A percentile compares a stretch with the other conserved stretches of the same genome.
These are phyloP conservation scores for Trypanosomatidae sp. DNA, from an alignment of 208 protist genomes.

Conservation along the genomic window DNA sequence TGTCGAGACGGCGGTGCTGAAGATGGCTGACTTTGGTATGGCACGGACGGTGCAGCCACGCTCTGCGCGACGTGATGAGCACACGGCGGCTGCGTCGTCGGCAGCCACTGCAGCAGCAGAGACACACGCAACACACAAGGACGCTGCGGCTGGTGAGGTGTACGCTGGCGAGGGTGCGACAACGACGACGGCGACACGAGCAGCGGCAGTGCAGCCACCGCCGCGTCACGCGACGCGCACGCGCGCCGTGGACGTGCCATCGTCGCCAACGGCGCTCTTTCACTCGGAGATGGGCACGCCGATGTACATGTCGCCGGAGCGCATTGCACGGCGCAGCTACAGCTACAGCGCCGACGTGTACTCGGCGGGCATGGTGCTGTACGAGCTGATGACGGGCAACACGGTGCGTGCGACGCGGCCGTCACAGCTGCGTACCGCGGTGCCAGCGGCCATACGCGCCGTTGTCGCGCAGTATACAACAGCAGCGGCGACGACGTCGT, in stretches of 20 bases:
- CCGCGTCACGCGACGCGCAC: neutral
- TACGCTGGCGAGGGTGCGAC: too few species aligned
- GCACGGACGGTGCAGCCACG: too few species aligned
- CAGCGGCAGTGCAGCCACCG: constrained; percentile 1
- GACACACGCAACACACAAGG: too few species aligned
- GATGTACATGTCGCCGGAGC: constrained; percentile 71
- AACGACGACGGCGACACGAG: too few species aligned
- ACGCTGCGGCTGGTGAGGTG: too few species aligned
- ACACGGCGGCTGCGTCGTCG: too few species aligned
- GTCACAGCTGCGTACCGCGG: constrained; percentile 11
- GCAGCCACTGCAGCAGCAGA: too few species aligned
- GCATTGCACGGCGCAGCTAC: constrained; percentile 34
- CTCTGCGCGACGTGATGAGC: too few species aligned
- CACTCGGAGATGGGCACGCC: constrained; percentile 42
- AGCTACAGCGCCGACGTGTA: constrained; percentile 66
- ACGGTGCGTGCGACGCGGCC: constrained; percentile 19
- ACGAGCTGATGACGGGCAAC: constrained; percentile 50
- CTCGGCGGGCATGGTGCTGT: constrained; percentile 63
- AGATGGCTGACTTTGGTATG: constrained; percentile 60
- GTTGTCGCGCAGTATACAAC: constrained; percentile 5
- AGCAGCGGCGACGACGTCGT: too few species aligned
- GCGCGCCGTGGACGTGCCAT: neutral
- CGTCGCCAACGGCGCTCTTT: constrained; percentile 15
- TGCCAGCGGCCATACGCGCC: constrained; percentile 13
- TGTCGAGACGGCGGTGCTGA: constrained; percentile 35